Evolutionary conservation across 257 asterid species (phyloP), one percentile per base, ranked within the genome.

Genomic region (Solanum clarkiae): DNA sequence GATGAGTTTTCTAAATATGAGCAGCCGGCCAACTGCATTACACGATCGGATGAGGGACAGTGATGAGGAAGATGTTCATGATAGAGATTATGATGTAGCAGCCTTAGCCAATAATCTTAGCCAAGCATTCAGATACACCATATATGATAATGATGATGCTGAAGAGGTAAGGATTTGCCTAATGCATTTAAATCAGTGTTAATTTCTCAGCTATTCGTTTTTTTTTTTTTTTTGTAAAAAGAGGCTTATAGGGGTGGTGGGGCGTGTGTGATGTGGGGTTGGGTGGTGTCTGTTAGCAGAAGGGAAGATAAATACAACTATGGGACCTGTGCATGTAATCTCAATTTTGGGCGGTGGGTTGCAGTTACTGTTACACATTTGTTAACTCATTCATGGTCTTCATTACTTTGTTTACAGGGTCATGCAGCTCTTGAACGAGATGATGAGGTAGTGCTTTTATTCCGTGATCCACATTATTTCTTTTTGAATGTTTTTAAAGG

Each of bases 1-100:
- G 82, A 51, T 17, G 63, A 77, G 22, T 77, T 77, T 79, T 60
- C 77, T 63, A 69, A 80, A 81, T 90, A 55, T 90, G 91, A 77
- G 63, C 95, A 95, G 99, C 87, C 98, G 99, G 40, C 99, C 98
- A 80, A 92, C 97, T 88, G 95, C 98, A 85, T 88, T 94, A 80
- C 97, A 91, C 44, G 98, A 94, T 87, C 91, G 98, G 89, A 88
- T 90, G 84, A 93, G 97, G 92, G 99, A 95, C 84, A 94, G 95
- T 87, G 99, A 95, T 54, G 99, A 93, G 88, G 99, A 94, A 65
- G 99, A 93, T 91, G 92, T 81, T 82, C 98, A 93, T 84, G 97
- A 93, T 87, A 93, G 96, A 88, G 99, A 95, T 87, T 95, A 93
- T 93, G 99, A 95, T 84, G 97, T 94, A 36, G 93, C 99, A 71